phyloP scores from a whole-genome alignment of 2,329 filamentous ascomycete species.

The Erysiphe pulchra region DNA sequence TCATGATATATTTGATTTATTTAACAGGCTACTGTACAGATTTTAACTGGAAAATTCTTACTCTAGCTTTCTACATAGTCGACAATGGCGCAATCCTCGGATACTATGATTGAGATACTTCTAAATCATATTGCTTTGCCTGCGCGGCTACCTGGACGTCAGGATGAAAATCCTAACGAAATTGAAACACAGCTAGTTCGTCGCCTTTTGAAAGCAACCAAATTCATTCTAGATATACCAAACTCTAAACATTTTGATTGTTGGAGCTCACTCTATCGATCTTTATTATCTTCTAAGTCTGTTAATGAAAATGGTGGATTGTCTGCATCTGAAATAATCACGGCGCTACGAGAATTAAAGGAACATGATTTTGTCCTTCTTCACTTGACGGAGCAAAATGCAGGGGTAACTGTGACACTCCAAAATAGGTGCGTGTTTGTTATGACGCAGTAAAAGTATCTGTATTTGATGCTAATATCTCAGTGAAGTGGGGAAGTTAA shows the following conservation, averaged over 20 bases:
- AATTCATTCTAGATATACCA: background rate
- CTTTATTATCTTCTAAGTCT: background rate
- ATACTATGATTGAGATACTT: slow-evolving; percentile 5
- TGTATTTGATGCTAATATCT: slow-evolving; percentile 1
- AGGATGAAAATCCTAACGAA: slow-evolving; percentile 12
- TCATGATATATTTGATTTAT: no score
- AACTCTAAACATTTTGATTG: background rate
- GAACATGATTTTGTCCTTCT: slow-evolving; percentile 14
- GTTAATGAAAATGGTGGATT: background rate
- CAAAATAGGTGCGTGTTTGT: slow-evolving; percentile 11
- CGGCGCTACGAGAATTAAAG: background rate
- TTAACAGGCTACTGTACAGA: no score
- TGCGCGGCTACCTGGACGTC: slow-evolving; percentile 15
- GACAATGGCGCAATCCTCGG: background rate
- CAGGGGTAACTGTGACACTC: slow-evolving; percentile 18
- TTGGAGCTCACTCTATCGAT: background rate
- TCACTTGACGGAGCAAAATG: slow-evolving; percentile 21
- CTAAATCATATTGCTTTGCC: slow-evolving; percentile 20
- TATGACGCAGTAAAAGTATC: background rate
- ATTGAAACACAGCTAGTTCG: slow-evolving; percentile 3
- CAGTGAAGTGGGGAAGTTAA: slow-evolving; percentile 6
- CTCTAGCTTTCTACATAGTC: no score
- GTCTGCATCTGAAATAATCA: background rate
- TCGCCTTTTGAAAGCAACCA: background rate
- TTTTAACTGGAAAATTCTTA: no score